Evolutionary conservation across 2,329 filamentous ascomycete species (phyloP), one percentile per base, ranked within the genome.

Genomic region (Aspergillus sp.): DNA sequence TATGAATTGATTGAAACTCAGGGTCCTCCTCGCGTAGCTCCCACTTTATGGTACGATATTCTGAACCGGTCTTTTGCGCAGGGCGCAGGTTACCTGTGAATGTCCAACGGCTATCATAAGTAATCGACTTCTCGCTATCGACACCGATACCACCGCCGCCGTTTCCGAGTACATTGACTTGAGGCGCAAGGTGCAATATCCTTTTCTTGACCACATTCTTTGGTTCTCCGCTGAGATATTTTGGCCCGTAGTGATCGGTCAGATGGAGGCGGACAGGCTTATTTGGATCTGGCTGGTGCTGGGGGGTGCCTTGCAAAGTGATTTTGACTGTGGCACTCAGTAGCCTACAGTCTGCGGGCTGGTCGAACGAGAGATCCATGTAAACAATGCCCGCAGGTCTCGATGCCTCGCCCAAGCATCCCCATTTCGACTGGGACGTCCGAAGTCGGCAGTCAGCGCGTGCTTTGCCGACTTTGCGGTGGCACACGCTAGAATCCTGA

Each of bases 181-280:
- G 36, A 3, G 66, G 66, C 8, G 59, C 64, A 21, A 66, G 23
- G 42, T 63, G 57, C 17, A 47, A 56, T 3, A 36, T 56, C 25
- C 23, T 57, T 36, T 61, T 68, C 13, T 38, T 54, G 10, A 36
- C 19, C 10, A 63, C 55, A n/a, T 25, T 49, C 17, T 57, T 67
- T 30, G 62, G 53, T 19, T 60, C 39, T 8, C 65, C 66, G 36
- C 52, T 36, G 10, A 67, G 62, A 15, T 61, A 38, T 36, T 64
- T 66, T 5, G 66, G 66, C 5, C 66, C 66, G 51, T 62, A 67
- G 41, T 61, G 60, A 25, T 67, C 59, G 17, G 62, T 67, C 17
- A 67, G 56, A 30, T 64, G 55, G 27, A 30, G 27, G 8, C 27
- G 27, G 1, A 30, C 3, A 11, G 27, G 27, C 27, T 30, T 30